Base-by-base conservation (phyloP, 257 asterid species). In the Scutellaria baicalensis region DNA sequence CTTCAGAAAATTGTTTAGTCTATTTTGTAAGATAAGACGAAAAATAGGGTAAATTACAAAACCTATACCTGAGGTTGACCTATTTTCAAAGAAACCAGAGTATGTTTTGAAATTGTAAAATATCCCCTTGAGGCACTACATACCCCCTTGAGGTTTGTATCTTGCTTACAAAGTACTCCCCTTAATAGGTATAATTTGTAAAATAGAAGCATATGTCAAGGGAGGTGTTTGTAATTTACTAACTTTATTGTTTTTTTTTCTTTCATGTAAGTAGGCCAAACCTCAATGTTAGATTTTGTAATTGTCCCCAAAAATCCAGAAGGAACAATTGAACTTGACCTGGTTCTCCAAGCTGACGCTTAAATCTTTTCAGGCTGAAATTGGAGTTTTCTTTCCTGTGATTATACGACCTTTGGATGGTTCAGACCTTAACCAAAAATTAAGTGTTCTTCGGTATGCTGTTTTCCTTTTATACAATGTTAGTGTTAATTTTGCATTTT, bases 331-430 rank as follows among this genome's bases (percentile, higher is more conserved):
- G 39, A 61, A 47, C 59, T 63, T 50, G 27, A 59, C 56, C 52
- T 59, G 18, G 59, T 31, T 73, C 50, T 77, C 69, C 63, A 20
- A 77, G 73, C 69, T 72, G 77, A 72, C 54, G 50, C 64, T 35
- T 65, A 60, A 58, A 69, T 76, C 23, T 78, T 72, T 73, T 38
- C 91, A 94, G 99, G 95, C 91, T 75, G 99, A 94, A 86, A 85
- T 94, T 69, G 96, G 98, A 71, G 89, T 94, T 54, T 94, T 94
- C 90, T 89, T 91, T 84, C 99, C 99, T 43, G 87, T 94, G 78
- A 88, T 88, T 82, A 80, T 91, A 50, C 87, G 95, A 69, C 75
- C 93, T 51, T 82, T 94, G 88, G 99, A 94, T 78, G 91, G 97
- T 45, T 85, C 92, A 59, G 96, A 94, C 78, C 89, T 89, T 73